Evolutionary conservation across 495 filamentous ascomycete genomes (phyloP).

Genomic region (Pseudotulostoma volvatum): DNA sequence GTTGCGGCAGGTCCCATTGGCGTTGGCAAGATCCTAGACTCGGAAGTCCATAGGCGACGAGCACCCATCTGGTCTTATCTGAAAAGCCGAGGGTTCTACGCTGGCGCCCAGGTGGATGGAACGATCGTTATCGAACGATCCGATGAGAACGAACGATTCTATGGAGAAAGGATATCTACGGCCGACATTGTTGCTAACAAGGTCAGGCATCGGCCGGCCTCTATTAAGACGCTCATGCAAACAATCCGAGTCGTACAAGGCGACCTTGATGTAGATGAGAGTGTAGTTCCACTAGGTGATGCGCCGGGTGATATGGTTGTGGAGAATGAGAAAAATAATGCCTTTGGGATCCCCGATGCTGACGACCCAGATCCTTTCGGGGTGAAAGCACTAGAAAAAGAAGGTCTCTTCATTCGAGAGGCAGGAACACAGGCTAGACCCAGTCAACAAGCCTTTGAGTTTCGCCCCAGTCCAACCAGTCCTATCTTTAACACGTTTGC

Average conservation of each 20-base stretch:
- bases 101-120: slow-evolving; percentile 67
- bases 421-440: slow-evolving; percentile 57
- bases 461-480: slow-evolving; percentile 56
- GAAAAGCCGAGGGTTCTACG: slow-evolving; percentile 72
- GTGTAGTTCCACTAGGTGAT: slow-evolving; percentile 32
- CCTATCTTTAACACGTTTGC: slow-evolving; percentile 54
- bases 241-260: slow-evolving; percentile 79
- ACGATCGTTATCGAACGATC: slow-evolving; percentile 70
- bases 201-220: slow-evolving; percentile 47
- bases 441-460: slow-evolving; percentile 61
- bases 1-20: slow-evolving; percentile 69
- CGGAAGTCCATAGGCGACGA: slow-evolving; percentile 51
- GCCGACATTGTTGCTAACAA: slow-evolving; percentile 71
- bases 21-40: slow-evolving; percentile 53
- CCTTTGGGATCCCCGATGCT: slow-evolving; percentile 60
- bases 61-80: slow-evolving; percentile 76
- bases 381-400: slow-evolving; percentile 66
- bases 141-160: slow-evolving; percentile 84
- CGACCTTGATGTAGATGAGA: slow-evolving; percentile 51
- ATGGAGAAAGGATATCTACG: slow-evolving; percentile 55
- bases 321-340: slow-evolving; percentile 10
- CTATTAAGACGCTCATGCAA: slow-evolving; percentile 49
- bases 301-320: slow-evolving; percentile 62
- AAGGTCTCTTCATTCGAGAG: slow-evolving; percentile 74
- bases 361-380: slow-evolving; percentile 78